Conservation (phyloP, 129 eudicot species). For the Flaveria robusta region DNA sequence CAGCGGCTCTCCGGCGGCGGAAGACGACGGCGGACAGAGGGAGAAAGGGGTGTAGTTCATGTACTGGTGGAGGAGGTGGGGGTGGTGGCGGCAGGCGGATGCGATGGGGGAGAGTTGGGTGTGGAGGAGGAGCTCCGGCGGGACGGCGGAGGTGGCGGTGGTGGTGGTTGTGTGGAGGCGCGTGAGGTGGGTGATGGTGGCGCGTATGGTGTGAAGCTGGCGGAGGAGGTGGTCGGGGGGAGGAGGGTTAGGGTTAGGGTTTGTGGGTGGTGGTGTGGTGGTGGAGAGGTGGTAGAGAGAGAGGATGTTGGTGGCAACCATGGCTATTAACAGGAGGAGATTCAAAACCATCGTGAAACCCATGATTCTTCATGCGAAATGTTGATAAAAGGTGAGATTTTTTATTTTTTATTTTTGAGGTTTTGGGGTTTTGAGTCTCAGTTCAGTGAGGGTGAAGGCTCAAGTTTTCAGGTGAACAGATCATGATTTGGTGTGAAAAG, state of each 20-base stretch:
- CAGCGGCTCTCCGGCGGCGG: constrained; percentile 60
- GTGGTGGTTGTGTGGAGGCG: constrained; percentile 56
- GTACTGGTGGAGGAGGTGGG: constrained; percentile 77
- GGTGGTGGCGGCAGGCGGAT: constrained; percentile 80
- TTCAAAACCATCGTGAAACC: constrained; percentile 84
- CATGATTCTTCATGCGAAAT: constrained; percentile 30
- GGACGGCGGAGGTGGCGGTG: constrained; percentile 47
- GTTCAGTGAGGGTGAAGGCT: too few species aligned
- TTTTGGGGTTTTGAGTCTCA: too few species aligned
- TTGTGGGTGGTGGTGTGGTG: constrained; percentile 49
- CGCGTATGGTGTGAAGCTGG: constrained; percentile 93
- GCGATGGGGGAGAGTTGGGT: constrained; percentile 79
- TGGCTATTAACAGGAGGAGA: constrained; percentile 66
- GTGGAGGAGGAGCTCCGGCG: constrained; percentile 79
- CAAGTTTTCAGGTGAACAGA: constrained; percentile 15
- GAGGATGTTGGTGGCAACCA: constrained; percentile 91
- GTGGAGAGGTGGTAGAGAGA: constrained; percentile 98
- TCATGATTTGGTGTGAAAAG: not conserved
- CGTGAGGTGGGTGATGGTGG: constrained; percentile 99
- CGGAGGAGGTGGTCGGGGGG: constrained; percentile 82
- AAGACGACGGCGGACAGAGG: constrained; percentile 49
- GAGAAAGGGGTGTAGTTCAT: constrained; percentile 85
- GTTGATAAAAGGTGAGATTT: not conserved
- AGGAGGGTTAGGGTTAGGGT: constrained; percentile 61
- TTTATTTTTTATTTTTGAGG: not conserved